Conservation (phyloP, 441 rosid species). For the Daphne laureola region DNA sequence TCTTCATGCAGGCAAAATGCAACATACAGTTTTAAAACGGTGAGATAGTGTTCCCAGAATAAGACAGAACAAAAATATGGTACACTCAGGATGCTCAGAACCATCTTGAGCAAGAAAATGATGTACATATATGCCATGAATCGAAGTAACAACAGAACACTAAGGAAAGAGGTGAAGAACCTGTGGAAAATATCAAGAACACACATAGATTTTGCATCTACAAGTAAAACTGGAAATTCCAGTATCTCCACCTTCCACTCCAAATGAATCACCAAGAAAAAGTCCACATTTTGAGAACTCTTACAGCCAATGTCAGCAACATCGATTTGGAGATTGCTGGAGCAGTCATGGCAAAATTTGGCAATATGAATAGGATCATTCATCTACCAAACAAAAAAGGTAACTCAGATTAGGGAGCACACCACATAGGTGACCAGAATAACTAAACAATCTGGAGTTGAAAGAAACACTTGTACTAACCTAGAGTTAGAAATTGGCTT, state of each 20-base stretch:
- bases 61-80: too few species aligned
- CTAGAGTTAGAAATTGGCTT: background rate
- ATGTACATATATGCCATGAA: too few species aligned
- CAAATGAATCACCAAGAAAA: slow-evolving; percentile 72
- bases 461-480: background rate
- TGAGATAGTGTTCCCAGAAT: too few species aligned
- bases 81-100: background rate
- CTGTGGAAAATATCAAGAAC: slow-evolving; percentile 74
- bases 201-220: slow-evolving; percentile 53
- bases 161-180: slow-evolving; percentile 24
- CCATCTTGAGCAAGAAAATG: background rate
- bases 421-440: background rate
- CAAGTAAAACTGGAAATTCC: slow-evolving; percentile 64
- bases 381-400: slow-evolving; percentile 27
- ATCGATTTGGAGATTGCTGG: slow-evolving; percentile 41
- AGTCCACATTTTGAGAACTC: slow-evolving; percentile 51
- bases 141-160: background rate
- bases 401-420: background rate
- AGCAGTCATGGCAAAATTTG: slow-evolving; percentile 56
- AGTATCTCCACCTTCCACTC: slow-evolving; percentile 84
- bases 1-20: too few species aligned
- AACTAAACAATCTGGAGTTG: too few species aligned
- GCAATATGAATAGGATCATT: slow-evolving; percentile 59
- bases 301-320: slow-evolving; percentile 29
- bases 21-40: too few species aligned